Base-by-base conservation (phyloP, 2,329 filamentous ascomycete species). In the Nemania serpens region DNA sequence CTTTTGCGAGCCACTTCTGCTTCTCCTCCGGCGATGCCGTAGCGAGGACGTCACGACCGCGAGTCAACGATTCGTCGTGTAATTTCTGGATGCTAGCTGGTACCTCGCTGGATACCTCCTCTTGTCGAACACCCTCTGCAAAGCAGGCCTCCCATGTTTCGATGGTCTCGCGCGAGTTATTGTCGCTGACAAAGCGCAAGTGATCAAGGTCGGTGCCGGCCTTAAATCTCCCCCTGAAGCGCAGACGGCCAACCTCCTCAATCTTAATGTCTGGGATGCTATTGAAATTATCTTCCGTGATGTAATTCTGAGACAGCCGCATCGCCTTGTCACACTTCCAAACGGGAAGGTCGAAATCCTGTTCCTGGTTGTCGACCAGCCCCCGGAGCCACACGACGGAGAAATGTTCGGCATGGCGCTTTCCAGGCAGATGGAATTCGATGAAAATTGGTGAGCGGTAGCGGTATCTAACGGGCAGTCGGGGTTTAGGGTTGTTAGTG, bases 121-220 rank as follows among this genome's bases (percentile, higher is more conserved):
- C 84, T 13, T 82, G 77, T 2, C 95, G 87, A 0, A 97, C 91
- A 12, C 94, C 94, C 75, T 98, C 93, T 0, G 92, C 87, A 42
- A 90, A 86, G 74, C 94, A 97, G 0, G 93, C 91, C 75, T 97
- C 93, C 92, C 93, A 98, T 0, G 90, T 91, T 77, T 98, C 94
- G 66, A 91, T 96, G 0, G 93, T 97, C 79, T 98, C 95, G 34
- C 94, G 88, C 1, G 90, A 89, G 73, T 96, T 88, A 70, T 96
- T 97, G 75, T 96, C 91, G 49, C 87, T 85, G 20, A 97, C 88
- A 68, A 97, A 97, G 1, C 82, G 82, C 66, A 91, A 84, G 73
- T 98, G 95, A 17, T 91, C 90, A 55, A 91, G 87, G 73, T 97
- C 93, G 50, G 91, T 96, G 13, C 94, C 94, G 0, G 93, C 88